phyloP scores from a whole-genome alignment of 768 basidiomycete genomes.

The Panellus pusillus region DNA sequence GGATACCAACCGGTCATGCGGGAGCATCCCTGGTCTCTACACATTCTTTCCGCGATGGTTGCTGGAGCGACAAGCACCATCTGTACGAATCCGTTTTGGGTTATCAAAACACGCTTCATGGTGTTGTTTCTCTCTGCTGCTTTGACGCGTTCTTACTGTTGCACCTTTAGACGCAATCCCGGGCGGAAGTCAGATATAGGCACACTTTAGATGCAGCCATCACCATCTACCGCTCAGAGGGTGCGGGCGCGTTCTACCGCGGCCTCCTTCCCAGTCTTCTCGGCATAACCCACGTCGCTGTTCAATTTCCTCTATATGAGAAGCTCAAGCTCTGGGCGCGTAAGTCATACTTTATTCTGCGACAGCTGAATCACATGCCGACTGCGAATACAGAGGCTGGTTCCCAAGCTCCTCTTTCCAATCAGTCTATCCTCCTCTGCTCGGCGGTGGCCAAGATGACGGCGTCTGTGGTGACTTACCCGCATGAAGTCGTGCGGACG shows the following conservation, averaged over 20 bases:
- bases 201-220: constrained; percentile 88
- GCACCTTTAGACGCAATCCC: constrained; percentile 71
- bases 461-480: constrained; percentile 93
- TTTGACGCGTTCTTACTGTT: background rate
- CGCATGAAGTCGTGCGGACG: constrained; percentile 99
- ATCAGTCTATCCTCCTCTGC: constrained; percentile 77
- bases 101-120: constrained; percentile 99
- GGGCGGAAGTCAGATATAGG: constrained; percentile 74
- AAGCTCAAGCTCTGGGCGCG: constrained; percentile 84
- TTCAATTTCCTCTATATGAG: constrained; percentile 97
- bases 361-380: background rate
- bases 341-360: constrained; percentile 46
- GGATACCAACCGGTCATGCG: constrained; percentile 80
- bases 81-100: constrained; percentile 96
- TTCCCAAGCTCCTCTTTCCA: constrained; percentile 50
- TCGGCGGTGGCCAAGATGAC: constrained; percentile 96
- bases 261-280: constrained; percentile 91
- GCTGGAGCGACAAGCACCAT: constrained; percentile 93
- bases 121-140: constrained; percentile 40
- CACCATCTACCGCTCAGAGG: constrained; percentile 90
- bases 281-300: constrained; percentile 92
- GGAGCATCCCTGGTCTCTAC: constrained; percentile 83
- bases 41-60: constrained; percentile 93
- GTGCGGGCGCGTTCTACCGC: constrained; percentile 86
- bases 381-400: constrained; percentile 38